Evolutionary conservation across 305 asterid species (phyloP).

Genomic region (Fraxinus greggii): DNA sequence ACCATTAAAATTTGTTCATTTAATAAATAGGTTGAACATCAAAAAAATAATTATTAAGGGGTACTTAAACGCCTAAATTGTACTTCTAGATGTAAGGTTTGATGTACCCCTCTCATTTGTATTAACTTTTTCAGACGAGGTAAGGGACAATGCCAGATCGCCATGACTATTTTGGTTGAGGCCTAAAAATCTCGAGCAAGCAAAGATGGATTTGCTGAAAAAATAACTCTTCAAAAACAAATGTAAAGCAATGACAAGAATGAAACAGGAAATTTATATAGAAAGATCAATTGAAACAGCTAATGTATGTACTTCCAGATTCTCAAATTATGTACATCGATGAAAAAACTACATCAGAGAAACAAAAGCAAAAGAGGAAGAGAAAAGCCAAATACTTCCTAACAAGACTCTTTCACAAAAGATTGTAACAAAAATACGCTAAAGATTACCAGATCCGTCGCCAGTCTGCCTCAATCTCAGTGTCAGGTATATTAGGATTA

Average conservation of each 20-base stretch:
- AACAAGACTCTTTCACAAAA: conserved; percentile 14
- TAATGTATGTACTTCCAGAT: conserved; percentile 19
- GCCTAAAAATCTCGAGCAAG: neutral
- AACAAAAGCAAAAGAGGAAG: neutral
- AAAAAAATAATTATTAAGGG: neutral
- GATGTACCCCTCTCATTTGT: neutral
- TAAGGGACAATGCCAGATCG: neutral
- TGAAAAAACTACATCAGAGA: conserved; percentile 22
- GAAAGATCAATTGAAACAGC: conserved; percentile 13
- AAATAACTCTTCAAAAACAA: neutral
- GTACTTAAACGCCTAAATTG: neutral
- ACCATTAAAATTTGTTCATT: neutral
- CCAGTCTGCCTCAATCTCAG: conserved; percentile 60
- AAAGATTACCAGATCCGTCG: conserved; percentile 42
- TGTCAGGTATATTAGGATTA: conserved; percentile 64
- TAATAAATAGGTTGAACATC: neutral
- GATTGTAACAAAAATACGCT: conserved; percentile 14
- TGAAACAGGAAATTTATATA: conserved; percentile 10
- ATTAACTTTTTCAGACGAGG: neutral
- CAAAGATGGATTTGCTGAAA: neutral
- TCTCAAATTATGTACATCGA: conserved; percentile 33
- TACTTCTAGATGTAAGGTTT: neutral
- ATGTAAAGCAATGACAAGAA: neutral
- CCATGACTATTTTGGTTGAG: neutral
- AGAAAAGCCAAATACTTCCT: conserved; percentile 13